phyloP scores from a whole-genome alignment of 179 eudicot species.

The Beta macrorhiza region DNA sequence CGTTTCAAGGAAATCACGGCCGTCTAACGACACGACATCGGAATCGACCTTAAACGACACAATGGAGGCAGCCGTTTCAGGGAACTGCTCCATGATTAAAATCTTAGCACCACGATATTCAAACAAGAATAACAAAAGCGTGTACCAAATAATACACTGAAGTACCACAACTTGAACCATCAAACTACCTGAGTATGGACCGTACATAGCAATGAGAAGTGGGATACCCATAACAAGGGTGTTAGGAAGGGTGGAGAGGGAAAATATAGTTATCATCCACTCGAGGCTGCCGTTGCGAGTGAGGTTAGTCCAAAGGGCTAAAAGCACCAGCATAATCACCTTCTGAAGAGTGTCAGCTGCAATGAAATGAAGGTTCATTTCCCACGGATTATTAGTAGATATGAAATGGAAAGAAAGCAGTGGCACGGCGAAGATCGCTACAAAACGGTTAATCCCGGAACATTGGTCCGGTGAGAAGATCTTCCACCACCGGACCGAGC shows the following conservation, averaged over 20 bases:
- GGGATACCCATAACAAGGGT: constrained; percentile 82
- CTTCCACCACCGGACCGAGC: constrained; percentile 84
- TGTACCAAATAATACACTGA: constrained; percentile 75
- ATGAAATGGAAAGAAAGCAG: constrained; percentile 73
- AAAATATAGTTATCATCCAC: constrained; percentile 68
- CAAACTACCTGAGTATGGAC: constrained; percentile 41
- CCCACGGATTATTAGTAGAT: constrained; percentile 54
- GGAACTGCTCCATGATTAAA: constrained; percentile 68
- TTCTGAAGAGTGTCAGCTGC: constrained; percentile 74
- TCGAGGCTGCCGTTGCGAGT: constrained; percentile 49
- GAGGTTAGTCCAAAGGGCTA: constrained; percentile 48
- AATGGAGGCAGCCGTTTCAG: constrained; percentile 69
- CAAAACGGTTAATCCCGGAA: constrained; percentile 76
- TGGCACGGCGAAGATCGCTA: constrained; percentile 69
- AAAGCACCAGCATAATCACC: constrained; percentile 42
- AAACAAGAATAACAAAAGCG: constrained; percentile 53
- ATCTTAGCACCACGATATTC: constrained; percentile 76
- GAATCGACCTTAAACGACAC: constrained; percentile 71
- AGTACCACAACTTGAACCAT: constrained; percentile 73
- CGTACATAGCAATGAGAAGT: constrained; percentile 64
- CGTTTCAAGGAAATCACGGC: constrained; percentile 56
- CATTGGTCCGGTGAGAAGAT: constrained; percentile 74
- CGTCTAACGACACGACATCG: constrained; percentile 67
- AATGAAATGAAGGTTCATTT: constrained; percentile 60
- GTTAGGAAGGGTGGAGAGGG: constrained; percentile 61